A percentile compares a stretch with the other conserved stretches of the same genome.
These are phyloP conservation scores for Garcileccinum viscosum DNA, from an alignment of 1,284 basidiomycete species.

Conservation along the genomic window DNA sequence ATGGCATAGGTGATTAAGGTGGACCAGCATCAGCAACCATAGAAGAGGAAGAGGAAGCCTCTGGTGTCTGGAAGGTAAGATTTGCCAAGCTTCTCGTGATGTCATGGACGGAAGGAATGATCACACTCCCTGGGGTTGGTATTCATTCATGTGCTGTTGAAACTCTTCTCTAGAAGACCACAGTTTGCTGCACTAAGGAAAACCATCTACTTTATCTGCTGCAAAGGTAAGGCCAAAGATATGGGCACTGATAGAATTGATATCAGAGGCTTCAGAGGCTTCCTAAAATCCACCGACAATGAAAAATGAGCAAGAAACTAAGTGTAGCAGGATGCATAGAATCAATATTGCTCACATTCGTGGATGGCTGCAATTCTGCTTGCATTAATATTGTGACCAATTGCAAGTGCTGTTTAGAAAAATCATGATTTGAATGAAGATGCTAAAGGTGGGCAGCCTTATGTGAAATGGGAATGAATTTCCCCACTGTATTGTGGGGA, in stretches of 20 bases:
- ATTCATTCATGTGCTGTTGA: background rate
- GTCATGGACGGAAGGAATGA: background rate
- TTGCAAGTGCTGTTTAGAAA: background rate
- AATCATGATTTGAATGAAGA: background rate
- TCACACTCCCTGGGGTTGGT: background rate
- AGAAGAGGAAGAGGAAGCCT: background rate
- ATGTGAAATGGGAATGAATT: background rate
- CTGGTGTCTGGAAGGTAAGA: background rate
- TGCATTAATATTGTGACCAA: background rate
- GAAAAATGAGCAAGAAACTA: too few species aligned
- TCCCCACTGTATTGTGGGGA: background rate
- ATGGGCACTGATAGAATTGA: background rate
- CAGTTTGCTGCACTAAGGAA: background rate
- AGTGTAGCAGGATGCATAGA: background rate
- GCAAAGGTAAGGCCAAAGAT: background rate
- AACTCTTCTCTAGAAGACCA: background rate
- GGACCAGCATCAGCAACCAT: background rate
- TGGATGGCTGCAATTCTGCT: background rate
- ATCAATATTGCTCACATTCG: background rate
- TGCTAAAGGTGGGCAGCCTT: background rate
- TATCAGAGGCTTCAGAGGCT: background rate
- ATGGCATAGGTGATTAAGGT: background rate
- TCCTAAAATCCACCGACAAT: background rate
- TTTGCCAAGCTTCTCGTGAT: background rate
- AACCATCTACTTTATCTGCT: background rate